Conservation (phyloP, 768 basidiomycete species). For the Podaxis sp. region DNA sequence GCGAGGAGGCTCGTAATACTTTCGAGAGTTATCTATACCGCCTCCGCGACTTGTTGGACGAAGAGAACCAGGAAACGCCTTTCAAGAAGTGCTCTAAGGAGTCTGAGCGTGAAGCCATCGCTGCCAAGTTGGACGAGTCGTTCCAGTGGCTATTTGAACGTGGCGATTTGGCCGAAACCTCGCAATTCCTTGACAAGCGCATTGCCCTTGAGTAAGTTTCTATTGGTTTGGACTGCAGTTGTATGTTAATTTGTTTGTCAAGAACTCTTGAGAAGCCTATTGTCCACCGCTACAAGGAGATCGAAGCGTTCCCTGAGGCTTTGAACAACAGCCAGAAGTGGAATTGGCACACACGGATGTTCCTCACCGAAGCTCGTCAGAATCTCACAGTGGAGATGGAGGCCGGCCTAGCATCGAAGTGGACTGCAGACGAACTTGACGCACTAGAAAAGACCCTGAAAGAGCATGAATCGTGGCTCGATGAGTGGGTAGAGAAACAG, state of each 20-base stretch:
- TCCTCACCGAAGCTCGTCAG: constrained; percentile 75
- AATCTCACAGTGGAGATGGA: constrained; percentile 71
- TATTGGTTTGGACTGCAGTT: not conserved
- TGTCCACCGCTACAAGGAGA: constrained; percentile 86
- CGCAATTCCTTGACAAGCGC: constrained; percentile 72
- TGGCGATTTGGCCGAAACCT: constrained; percentile 80
- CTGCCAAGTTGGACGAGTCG: constrained; percentile 67
- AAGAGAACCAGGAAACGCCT: constrained; percentile 63
- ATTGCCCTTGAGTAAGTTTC: constrained; percentile 77
- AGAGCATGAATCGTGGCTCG: constrained; percentile 84
- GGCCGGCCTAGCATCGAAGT: constrained; percentile 68
- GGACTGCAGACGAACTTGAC: constrained; percentile 85
- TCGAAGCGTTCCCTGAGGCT: constrained; percentile 78
- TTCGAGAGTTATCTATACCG: constrained; percentile 95
- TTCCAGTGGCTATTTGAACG: constrained; percentile 83
- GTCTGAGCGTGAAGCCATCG: constrained; percentile 66
- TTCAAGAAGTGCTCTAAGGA: constrained; percentile 85
- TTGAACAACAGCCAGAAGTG: constrained; percentile 83
- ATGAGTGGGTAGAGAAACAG: constrained; percentile 80
- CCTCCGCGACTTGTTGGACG: constrained; percentile 77
- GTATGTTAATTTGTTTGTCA: constrained; percentile 7
- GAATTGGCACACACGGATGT: constrained; percentile 87
- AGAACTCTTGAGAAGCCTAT: constrained; percentile 82
- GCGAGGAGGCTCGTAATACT: constrained; percentile 88
- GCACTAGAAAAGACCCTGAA: constrained; percentile 72